A percentile compares a stretch with the other conserved stretches of the same genome.
Conservation (phyloP, 2,329 filamentous ascomycete genomes). For the Fusarium hainanense region DNA sequence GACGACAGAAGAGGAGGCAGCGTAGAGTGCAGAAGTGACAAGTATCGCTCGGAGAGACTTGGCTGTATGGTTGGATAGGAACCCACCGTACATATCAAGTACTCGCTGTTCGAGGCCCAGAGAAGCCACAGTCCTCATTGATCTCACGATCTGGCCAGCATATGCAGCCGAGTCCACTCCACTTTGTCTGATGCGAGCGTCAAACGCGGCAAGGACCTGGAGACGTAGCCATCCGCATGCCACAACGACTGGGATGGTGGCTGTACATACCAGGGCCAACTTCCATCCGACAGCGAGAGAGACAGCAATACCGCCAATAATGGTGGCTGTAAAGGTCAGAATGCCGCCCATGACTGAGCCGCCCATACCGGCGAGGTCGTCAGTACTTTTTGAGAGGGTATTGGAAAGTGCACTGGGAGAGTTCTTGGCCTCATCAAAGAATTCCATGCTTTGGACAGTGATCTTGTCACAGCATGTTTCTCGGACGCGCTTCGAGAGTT, state of each 20-base stretch:
- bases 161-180: slow-evolving; percentile 2
- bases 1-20: slow-evolving; percentile 51
- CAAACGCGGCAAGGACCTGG: slow-evolving; percentile 45
- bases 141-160: neutral
- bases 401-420: neutral
- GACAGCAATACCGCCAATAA: slow-evolving; percentile 45
- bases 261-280: slow-evolving; percentile 46
- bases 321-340: slow-evolving; percentile 33
- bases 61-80: neutral
- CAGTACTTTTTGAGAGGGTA: slow-evolving; percentile 41
- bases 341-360: slow-evolving; percentile 43
- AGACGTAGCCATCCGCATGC: slow-evolving; percentile 46
- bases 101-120: neutral
- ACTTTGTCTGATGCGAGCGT: slow-evolving; percentile 1
- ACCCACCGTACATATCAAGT: neutral
- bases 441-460: neutral
- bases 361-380: slow-evolving; percentile 48
- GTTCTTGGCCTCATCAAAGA: slow-evolving; percentile 1
- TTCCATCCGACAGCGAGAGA: slow-evolving; percentile 51
- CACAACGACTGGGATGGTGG: neutral
- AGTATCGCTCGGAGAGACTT: slow-evolving; percentile 3
- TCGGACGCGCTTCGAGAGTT: neutral
- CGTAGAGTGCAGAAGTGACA: slow-evolving; percentile 34
- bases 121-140: slow-evolving; percentile 1
- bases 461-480: neutral